Percentiles rank a stretch among this genome's conserved stretches.
These are phyloP conservation scores for Cordia subcordata DNA, from an alignment of 257 asterid species.

Conservation along the genomic window DNA sequence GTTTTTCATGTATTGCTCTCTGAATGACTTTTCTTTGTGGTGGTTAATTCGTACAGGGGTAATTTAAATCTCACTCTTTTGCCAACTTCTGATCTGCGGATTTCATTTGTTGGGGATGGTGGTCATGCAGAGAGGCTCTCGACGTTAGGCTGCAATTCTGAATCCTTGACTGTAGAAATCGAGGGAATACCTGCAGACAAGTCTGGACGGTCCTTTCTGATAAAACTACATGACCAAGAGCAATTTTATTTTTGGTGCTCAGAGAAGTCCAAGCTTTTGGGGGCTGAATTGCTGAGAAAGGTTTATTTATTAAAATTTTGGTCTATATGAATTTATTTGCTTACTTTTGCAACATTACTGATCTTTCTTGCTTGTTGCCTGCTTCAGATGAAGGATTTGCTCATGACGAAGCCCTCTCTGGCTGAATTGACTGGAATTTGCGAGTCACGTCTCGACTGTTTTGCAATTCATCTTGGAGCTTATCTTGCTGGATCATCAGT, in stretches of 20 bases:
- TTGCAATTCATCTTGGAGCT: slow-evolving; percentile 67
- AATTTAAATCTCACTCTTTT: slow-evolving; percentile 71
- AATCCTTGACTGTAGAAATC: slow-evolving; percentile 41
- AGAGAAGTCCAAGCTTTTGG: slow-evolving; percentile 74
- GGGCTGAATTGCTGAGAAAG: slow-evolving; percentile 71
- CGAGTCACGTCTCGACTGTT: slow-evolving; percentile 72
- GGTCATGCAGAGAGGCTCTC: slow-evolving; percentile 65
- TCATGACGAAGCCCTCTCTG: slow-evolving; percentile 62
- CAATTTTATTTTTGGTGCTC: slow-evolving; percentile 69
- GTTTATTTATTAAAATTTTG: slow-evolving; percentile 21
- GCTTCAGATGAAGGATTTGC: slow-evolving; percentile 76
- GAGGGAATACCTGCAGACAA: slow-evolving; percentile 60
- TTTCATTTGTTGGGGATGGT: slow-evolving; percentile 83
- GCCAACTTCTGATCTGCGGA: slow-evolving; percentile 81
- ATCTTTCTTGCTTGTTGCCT: slow-evolving; percentile 9
- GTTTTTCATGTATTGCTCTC: not conserved
- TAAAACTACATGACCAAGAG: slow-evolving; percentile 36
- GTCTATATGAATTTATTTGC: not conserved
- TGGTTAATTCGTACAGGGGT: slow-evolving; percentile 28
- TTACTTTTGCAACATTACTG: not conserved
- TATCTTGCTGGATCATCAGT: slow-evolving; percentile 63
- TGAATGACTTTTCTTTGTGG: slow-evolving; percentile 1
- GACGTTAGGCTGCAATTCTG: slow-evolving; percentile 40
- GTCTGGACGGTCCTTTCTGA: slow-evolving; percentile 78
- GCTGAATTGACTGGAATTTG: slow-evolving; percentile 81